Evolutionary conservation across 1,284 basidiomycete genomes (phyloP), one percentile per base, ranked within the genome.

Genomic region (Dichomitus squalens): DNA sequence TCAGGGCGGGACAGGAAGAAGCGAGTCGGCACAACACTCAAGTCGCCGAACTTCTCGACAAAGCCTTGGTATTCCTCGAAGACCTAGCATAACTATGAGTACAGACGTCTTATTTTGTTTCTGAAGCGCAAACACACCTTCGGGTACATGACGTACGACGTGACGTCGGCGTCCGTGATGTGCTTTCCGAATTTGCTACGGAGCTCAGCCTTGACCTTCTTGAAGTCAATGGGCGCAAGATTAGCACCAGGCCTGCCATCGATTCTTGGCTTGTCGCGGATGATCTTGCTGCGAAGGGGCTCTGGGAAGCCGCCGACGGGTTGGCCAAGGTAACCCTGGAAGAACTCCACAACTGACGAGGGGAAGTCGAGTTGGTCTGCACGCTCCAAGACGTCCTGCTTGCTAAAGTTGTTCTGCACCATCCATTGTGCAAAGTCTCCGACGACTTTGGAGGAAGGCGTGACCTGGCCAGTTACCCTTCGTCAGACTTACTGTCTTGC

Each of bases 371-470:
- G 88, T 61, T 87, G 85, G 55, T 92, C 89, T 49, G 96, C 97
- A 52, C 89, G 86, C 31, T 89, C 86, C 59, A 95, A 72, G 43
- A 99, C 95, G 63, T 98, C 92, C 69, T 92, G 78, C 75, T 93
- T 93, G 53, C 86, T 84, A 56, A 98, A 82, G 66, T 88, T 87
- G 81, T 99, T 98, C 64, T 94, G 93, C 36, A 95, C 96, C 95
- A 99, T 96, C 89, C 95, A 98, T 75, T 96, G 94, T 27, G 97
- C 97, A 75, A 99, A 96, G 80, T 99, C 97, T 47, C 97, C 97
- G 54, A 99, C 96, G 51, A 98, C 95, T 81, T 99, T 98, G 58
- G 97, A 99, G 20, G 97, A 98, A 36, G 97, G 97, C 23, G 97
- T 99, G 67, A 99, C 96, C 56, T 55, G 18, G 14, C 8, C 20